Conservation (phyloP, 805 yeast species). For the Nakazawaea ishiwadae region DNA sequence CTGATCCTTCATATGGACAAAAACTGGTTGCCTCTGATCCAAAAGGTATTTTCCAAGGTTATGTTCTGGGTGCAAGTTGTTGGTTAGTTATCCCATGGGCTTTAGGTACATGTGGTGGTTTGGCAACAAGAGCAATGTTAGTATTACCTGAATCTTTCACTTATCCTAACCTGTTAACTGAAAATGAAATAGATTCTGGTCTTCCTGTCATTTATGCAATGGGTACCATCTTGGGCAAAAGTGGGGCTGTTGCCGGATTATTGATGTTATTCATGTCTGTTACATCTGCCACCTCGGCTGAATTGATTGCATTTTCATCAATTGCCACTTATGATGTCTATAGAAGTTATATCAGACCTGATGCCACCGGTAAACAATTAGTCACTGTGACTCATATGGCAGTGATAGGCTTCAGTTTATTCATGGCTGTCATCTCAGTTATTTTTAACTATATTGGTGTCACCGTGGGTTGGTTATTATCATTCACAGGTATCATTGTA, state of each 20-base stretch:
- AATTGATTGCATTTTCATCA: slow-evolving; percentile 36
- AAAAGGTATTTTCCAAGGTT: slow-evolving; percentile 24
- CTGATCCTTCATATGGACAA: slow-evolving; percentile 26
- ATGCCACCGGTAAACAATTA: slow-evolving; percentile 32
- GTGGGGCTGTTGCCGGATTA: slow-evolving; percentile 37
- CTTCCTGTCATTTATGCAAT: slow-evolving; percentile 31
- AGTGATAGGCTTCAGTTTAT: slow-evolving; percentile 37
- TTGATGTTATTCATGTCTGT: slow-evolving; percentile 38
- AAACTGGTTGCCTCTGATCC: slow-evolving; percentile 27
- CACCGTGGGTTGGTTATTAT: slow-evolving; percentile 35
- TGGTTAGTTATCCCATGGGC: slow-evolving; percentile 29
- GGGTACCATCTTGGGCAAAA: slow-evolving; percentile 30
- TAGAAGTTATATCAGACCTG: slow-evolving; percentile 33
- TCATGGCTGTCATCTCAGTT: slow-evolving; percentile 32
- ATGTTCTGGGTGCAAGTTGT: slow-evolving; percentile 26
- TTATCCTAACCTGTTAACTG: slow-evolving; percentile 34
- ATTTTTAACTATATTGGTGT: slow-evolving; percentile 37
- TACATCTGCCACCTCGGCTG: slow-evolving; percentile 39
- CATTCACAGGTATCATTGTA: slow-evolving; percentile 34
- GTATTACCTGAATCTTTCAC: slow-evolving; percentile 30
- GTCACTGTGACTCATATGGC: slow-evolving; percentile 30
- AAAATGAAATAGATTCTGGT: slow-evolving; percentile 34
- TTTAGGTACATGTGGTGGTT: slow-evolving; percentile 28
- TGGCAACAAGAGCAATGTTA: slow-evolving; percentile 31
- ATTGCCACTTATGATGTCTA: slow-evolving; percentile 35